Evolutionary conservation across 768 basidiomycete genomes (phyloP), one percentile per base, ranked within the genome.

Genomic region (Amanita jacksonii): DNA sequence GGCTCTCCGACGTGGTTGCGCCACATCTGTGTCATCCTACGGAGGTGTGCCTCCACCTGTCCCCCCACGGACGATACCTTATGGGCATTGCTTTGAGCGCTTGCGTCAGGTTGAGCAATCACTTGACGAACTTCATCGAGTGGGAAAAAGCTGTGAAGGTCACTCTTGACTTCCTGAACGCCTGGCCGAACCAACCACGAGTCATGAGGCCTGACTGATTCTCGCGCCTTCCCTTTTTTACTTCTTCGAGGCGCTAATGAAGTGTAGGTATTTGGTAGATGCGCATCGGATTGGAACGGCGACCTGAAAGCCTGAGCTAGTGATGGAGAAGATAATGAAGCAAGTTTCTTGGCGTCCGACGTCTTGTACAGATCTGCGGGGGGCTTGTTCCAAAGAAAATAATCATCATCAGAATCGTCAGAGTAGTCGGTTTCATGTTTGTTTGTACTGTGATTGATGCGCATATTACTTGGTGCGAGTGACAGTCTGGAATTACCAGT

Each of bases 81-180:
- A n/a, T n/a, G n/a, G n/a, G n/a, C n/a, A n/a, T n/a, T n/a, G n/a
- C n/a, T n/a, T n/a, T n/a, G n/a, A n/a, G n/a, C 27, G 9, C 8
- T 37, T 3, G 10, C 1, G 9, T 24, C 64, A 22, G 73, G 67
- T 45, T 85, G 76, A 41, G 85, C 76, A 48, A 94, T 74, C 1
- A 85, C 83, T 54, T 85, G 79, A 57, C 96, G 90, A 40, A 96
- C 74, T 55, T 94, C 81, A 57, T 89, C 84, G 45, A 81, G 73
- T 12, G 91, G 91, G 68, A 97, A 97, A 64, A 82, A 94, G 30
- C 75, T 74, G 46, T 89, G 79, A 12, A 97, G 67, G 44, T 84
- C 70, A 28, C 87, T 76, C 56, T 85, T 82, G 25, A 96, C 81
- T 46, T 82, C 79, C 54, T 87, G 84, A 2, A 84, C 72, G 38